Evolutionary conservation across 2,329 filamentous ascomycete species (phyloP).

Genomic region (Alternaria sp.): DNA sequence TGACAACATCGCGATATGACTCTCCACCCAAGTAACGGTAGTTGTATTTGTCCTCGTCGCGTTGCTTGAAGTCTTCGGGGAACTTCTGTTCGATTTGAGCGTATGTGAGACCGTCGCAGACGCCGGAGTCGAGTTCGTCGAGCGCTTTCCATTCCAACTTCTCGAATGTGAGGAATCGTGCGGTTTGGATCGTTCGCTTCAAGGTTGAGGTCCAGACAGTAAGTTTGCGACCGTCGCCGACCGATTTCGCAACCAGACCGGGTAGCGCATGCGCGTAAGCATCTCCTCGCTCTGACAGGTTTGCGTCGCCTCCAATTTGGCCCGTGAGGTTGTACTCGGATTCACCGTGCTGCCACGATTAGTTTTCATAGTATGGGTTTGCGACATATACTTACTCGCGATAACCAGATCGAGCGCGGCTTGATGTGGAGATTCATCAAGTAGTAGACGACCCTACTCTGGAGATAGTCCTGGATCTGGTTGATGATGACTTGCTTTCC

Average conservation of each 20-base stretch:
- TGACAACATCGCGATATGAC: slow-evolving; percentile 95
- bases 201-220: slow-evolving; percentile 79
- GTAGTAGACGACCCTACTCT: slow-evolving; percentile 96
- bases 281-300: slow-evolving; percentile 84
- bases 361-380: not conserved
- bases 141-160: slow-evolving; percentile 98
- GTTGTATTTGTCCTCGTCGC: slow-evolving; percentile 99
- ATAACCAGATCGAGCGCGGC: slow-evolving; percentile 94
- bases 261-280: slow-evolving; percentile 86
- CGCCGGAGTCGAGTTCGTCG: slow-evolving; percentile 94
- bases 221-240: slow-evolving; percentile 73
- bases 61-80: slow-evolving; percentile 92
- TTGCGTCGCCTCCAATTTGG: slow-evolving; percentile 89
- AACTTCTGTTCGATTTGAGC: slow-evolving; percentile 90
- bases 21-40: slow-evolving; percentile 98
- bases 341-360: slow-evolving; percentile 77
- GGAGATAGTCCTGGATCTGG: slow-evolving; percentile 93
- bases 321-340: slow-evolving; percentile 90
- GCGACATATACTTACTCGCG: slow-evolving; percentile 68
- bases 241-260: slow-evolving; percentile 81
- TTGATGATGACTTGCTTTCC: slow-evolving; percentile 98
- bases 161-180: slow-evolving; percentile 86
- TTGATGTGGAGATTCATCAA: slow-evolving; percentile 99
- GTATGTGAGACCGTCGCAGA: slow-evolving; percentile 96
- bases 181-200: slow-evolving; percentile 88